These are phyloP conservation scores for Tephrocybe sp. DNA, from an alignment of 768 basidiomycete species.

Conservation along the genomic window DNA sequence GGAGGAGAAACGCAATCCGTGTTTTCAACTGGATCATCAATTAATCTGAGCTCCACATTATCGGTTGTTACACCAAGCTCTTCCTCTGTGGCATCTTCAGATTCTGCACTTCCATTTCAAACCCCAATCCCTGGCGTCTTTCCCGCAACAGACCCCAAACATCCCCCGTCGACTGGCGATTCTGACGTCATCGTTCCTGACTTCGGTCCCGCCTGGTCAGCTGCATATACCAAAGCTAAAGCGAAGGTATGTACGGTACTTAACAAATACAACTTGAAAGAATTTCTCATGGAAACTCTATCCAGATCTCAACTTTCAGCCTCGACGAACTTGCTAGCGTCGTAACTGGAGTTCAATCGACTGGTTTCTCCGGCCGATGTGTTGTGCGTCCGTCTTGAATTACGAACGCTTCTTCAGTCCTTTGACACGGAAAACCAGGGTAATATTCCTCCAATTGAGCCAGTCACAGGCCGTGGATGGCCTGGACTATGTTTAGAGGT, in stretches of 20 bases:
- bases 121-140: conserved; percentile 44
- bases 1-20: background rate
- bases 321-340: conserved; percentile 48
- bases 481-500: conserved; percentile 56
- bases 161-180: conserved; percentile 40
- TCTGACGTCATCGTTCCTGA: conserved; percentile 14
- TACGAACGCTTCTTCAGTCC: too few relatives aligned
- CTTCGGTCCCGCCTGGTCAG: conserved; percentile 34
- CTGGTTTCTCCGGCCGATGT: conserved; percentile 37
- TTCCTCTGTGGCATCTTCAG: conserved; percentile 38
- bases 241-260: conserved; percentile 34
- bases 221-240: conserved; percentile 42
- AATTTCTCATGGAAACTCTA: too few relatives aligned
- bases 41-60: background rate
- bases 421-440: too few relatives aligned
- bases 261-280: too few relatives aligned
- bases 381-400: conserved; percentile 40
- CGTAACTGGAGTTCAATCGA: conserved; percentile 45
- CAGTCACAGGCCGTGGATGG: conserved; percentile 25
- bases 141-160: conserved; percentile 39
- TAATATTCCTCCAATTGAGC: conserved; percentile 41
- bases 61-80: conserved; percentile 4
- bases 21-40: background rate
- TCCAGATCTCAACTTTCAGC: conserved; percentile 31
- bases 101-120: conserved; percentile 42